A percentile compares a stretch with the other conserved stretches of the same genome.
These are phyloP conservation scores for Byssochlamys sp. DNA, from an alignment of 2,329 filamentous ascomycete species.

Conservation along the genomic window DNA sequence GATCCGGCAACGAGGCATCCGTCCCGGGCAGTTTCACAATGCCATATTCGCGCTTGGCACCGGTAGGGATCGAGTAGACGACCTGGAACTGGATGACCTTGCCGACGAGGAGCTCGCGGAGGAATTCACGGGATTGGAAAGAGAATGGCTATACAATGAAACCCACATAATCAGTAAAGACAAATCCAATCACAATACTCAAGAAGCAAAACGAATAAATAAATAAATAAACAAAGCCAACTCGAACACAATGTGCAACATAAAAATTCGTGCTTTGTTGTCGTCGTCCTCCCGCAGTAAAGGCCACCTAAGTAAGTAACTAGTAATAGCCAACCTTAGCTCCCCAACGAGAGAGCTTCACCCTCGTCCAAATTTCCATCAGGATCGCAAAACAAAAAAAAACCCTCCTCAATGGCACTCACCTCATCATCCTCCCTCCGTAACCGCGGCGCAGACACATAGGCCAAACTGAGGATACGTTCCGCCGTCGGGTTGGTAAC, in stretches of 20 bases:
- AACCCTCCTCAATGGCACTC: constrained; percentile 12
- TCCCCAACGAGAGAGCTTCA: neutral
- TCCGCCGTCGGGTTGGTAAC: constrained; percentile 73
- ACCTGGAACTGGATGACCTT: constrained; percentile 78
- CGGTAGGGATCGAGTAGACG: constrained; percentile 75
- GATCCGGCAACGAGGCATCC: constrained; percentile 72
- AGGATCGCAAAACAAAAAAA: constrained; percentile 2
- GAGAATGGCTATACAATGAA: constrained; percentile 54
- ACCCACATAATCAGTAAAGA: neutral
- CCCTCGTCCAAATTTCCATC: neutral
- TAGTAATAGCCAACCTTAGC: neutral
- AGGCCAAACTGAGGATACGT: constrained; percentile 80
- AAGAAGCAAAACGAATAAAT: neutral
- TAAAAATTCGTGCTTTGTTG: neutral
- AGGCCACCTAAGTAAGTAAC: constrained; percentile 9
- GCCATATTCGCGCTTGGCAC: constrained; percentile 76
- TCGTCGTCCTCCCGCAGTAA: neutral
- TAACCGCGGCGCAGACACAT: constrained; percentile 78
- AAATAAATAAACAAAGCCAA: neutral
- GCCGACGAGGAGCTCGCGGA: constrained; percentile 73
- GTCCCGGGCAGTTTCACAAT: constrained; percentile 56
- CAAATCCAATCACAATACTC: neutral
- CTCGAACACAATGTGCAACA: neutral
- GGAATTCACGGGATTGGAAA: constrained; percentile 88
- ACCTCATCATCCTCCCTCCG: constrained; percentile 81